phyloP scores from a whole-genome alignment of 2,329 filamentous ascomycete species.

The Fusarium sp. region DNA sequence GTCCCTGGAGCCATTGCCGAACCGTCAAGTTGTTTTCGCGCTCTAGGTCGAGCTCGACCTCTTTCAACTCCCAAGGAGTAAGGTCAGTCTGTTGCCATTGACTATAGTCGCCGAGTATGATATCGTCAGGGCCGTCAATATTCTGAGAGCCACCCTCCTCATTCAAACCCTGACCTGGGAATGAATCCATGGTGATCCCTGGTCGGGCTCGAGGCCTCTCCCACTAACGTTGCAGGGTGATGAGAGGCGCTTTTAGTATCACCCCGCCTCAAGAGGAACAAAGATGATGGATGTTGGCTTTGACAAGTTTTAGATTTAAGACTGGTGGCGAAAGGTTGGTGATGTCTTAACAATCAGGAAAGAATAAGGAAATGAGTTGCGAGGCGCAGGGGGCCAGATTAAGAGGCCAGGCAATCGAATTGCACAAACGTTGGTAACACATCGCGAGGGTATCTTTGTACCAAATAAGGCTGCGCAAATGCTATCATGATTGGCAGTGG shows the following conservation, averaged over 20 bases:
- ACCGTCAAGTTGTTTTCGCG: slow-evolving; percentile 9
- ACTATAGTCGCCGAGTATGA: slow-evolving; percentile 12
- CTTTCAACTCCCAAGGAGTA: slow-evolving; percentile 15
- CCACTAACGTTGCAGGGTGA: slow-evolving; percentile 28
- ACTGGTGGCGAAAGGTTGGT: slow-evolving; percentile 1
- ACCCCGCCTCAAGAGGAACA: slow-evolving; percentile 21
- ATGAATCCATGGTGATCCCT: slow-evolving; percentile 15
- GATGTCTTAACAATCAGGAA: slow-evolving; percentile 13
- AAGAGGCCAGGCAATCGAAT: slow-evolving; percentile 15
- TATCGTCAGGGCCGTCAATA: slow-evolving; percentile 16
- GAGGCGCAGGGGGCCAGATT: slow-evolving; percentile 12
- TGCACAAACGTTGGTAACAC: slow-evolving; percentile 13
- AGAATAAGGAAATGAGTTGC: slow-evolving; percentile 6
- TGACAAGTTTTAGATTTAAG: slow-evolving; percentile 12
- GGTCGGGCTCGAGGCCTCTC: slow-evolving; percentile 6
- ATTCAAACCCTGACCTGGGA: not conserved
- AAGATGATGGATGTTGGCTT: slow-evolving; percentile 19
- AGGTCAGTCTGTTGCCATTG: slow-evolving; percentile 2
- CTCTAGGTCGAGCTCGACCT: slow-evolving; percentile 5
- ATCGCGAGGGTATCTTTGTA: slow-evolving; percentile 27
- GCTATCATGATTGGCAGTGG: slow-evolving; percentile 30
- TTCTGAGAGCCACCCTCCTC: slow-evolving; percentile 10
- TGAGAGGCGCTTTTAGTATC: slow-evolving; percentile 22
- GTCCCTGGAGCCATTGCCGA: slow-evolving; percentile 21
- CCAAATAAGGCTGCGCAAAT: slow-evolving; percentile 22